These are phyloP conservation scores for Globisporangium heterothallicum DNA, from an alignment of 352 stramenopile genomes.

Conservation along the genomic window DNA sequence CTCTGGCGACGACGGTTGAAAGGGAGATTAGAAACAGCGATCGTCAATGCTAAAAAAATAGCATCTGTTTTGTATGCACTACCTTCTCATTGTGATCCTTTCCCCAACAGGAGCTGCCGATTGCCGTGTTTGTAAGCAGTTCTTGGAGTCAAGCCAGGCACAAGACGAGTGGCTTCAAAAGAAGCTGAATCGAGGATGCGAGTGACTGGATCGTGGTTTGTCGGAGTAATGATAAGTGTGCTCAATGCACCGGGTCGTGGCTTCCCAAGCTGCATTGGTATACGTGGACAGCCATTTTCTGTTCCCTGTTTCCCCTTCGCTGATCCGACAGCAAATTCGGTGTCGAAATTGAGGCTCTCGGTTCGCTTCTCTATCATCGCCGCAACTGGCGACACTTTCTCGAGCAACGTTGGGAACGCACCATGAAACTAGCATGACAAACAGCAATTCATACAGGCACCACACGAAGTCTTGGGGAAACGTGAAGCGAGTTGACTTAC, in stretches of 20 bases:
- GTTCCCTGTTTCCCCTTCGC: background rate
- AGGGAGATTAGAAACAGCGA: background rate
- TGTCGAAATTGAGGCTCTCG: slow-evolving; percentile 20
- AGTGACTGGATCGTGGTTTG: background rate
- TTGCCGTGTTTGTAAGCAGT: slow-evolving; percentile 41
- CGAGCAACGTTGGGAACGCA: slow-evolving; percentile 38
- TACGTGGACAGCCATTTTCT: background rate
- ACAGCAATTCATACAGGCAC: too few species aligned
- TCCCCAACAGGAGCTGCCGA: slow-evolving; percentile 32
- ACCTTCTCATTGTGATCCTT: too few species aligned
- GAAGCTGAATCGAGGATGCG: too few species aligned
- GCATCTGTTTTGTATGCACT: too few species aligned
- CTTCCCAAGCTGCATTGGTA: background rate
- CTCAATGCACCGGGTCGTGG: background rate
- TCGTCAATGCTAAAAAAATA: too few species aligned
- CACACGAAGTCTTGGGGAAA: too few species aligned
- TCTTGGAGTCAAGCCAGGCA: slow-evolving; percentile 33
- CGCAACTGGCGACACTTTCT: slow-evolving; percentile 25
- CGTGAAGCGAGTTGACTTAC: slow-evolving; percentile 19
- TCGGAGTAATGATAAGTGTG: background rate
- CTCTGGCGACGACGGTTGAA: slow-evolving; percentile 54
- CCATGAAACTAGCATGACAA: slow-evolving; percentile 14
- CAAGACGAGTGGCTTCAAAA: slow-evolving; percentile 24
- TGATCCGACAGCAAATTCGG: slow-evolving; percentile 24
- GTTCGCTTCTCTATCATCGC: slow-evolving; percentile 20